These are phyloP conservation scores for Aspergillus spinulosporus DNA, from an alignment of 2,329 filamentous ascomycete species.

Conservation along the genomic window DNA sequence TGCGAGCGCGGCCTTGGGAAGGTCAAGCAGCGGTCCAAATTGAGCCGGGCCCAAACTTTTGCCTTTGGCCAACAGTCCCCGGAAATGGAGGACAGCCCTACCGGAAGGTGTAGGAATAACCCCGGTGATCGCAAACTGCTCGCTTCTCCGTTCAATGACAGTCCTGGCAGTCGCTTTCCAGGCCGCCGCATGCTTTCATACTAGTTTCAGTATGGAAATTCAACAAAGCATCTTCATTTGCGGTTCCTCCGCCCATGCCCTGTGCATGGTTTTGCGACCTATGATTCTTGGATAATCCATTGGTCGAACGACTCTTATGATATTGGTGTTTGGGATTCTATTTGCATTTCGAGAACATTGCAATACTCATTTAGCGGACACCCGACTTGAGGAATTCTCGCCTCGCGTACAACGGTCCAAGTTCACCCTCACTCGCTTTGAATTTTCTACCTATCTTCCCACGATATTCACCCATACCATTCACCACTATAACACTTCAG, in stretches of 20 bases:
- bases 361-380: slow-evolving; percentile 9
- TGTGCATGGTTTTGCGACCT: slow-evolving; percentile 9
- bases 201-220: slow-evolving; percentile 20
- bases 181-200: slow-evolving; percentile 49
- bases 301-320: slow-evolving; percentile 16
- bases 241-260: slow-evolving; percentile 15
- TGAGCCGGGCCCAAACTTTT: slow-evolving; percentile 88
- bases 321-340: slow-evolving; percentile 13
- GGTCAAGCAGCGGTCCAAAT: slow-evolving; percentile 82
- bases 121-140: slow-evolving; percentile 34
- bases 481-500: neutral
- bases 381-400: slow-evolving; percentile 9
- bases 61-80: slow-evolving; percentile 78
- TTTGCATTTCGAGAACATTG: slow-evolving; percentile 12
- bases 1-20: slow-evolving; percentile 95
- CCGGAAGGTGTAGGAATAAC: slow-evolving; percentile 47
- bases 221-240: slow-evolving; percentile 20
- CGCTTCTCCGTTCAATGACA: slow-evolving; percentile 39
- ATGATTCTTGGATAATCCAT: slow-evolving; percentile 11
- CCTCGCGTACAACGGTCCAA: slow-evolving; percentile 3
- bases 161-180: slow-evolving; percentile 37
- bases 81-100: slow-evolving; percentile 64
- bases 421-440: slow-evolving; percentile 24
- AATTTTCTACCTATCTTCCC: slow-evolving; percentile 13
- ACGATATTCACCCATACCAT: slow-evolving; percentile 1